These are phyloP conservation scores for Bocquillonia castaneifolia DNA, from an alignment of 441 rosid genomes.

Conservation along the genomic window DNA sequence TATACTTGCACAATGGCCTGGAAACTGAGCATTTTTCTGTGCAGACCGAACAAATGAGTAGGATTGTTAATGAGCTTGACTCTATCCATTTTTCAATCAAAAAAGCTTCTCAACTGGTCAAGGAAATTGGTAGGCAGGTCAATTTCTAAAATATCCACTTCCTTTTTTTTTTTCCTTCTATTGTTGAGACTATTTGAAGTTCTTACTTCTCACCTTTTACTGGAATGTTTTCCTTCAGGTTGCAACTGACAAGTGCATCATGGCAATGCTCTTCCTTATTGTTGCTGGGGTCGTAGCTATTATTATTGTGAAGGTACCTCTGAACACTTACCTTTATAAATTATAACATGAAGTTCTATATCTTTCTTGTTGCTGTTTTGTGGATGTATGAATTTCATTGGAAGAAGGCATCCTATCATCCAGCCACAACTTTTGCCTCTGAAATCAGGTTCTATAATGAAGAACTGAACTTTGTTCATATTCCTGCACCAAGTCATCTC, in stretches of 20 bases:
- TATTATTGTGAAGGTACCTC: conserved; percentile 76
- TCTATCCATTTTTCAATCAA: conserved; percentile 93
- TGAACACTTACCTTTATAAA: neutral
- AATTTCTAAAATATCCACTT: conserved; percentile 33
- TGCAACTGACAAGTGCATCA: conserved; percentile 90
- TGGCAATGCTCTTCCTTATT: conserved; percentile 77
- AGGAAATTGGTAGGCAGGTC: conserved; percentile 99
- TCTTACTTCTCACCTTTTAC: conserved; percentile 15
- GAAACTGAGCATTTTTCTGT: conserved; percentile 23
- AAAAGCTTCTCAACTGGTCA: conserved; percentile 86
- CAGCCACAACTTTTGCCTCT: neutral
- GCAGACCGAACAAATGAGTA: conserved; percentile 97
- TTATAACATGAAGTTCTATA: neutral
- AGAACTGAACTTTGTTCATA: neutral
- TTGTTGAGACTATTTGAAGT: conserved; percentile 12
- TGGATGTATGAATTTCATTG: neutral
- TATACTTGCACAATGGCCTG: conserved; percentile 5
- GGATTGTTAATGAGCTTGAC: conserved; percentile 90
- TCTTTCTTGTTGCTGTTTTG: neutral
- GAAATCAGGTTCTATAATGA: neutral
- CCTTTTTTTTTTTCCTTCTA: conserved; percentile 20
- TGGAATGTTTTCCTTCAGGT: conserved; percentile 41
- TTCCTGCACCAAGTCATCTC: neutral
- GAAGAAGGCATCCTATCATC: neutral
- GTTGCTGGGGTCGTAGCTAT: conserved; percentile 80